Percentiles rank a stretch among this genome's conserved stretches.
Conservation (phyloP, 108 stramenopile genomes). For the Fistulifera solaris region DNA sequence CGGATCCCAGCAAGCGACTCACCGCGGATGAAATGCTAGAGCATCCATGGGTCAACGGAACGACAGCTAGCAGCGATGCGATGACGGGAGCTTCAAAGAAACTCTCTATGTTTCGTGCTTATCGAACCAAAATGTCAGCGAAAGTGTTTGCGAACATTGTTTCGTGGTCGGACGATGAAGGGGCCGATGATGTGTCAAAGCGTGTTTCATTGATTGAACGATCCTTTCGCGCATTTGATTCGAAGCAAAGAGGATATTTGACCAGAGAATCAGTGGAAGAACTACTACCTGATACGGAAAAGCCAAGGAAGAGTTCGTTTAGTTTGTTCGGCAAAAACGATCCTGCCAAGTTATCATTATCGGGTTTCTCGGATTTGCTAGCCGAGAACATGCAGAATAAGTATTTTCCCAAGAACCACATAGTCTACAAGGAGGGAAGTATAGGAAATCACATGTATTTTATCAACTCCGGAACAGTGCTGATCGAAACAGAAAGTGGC, state of each 20-base stretch:
- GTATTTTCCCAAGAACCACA: slow-evolving; percentile 69
- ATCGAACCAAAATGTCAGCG: slow-evolving; percentile 55
- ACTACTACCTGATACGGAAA: slow-evolving; percentile 20
- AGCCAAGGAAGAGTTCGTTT: slow-evolving; percentile 3
- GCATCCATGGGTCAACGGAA: slow-evolving; percentile 85
- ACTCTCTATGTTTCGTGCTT: slow-evolving; percentile 48
- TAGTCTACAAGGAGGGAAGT: slow-evolving; percentile 56
- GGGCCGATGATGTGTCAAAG: slow-evolving; percentile 16
- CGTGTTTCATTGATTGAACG: slow-evolving; percentile 66
- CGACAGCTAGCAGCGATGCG: slow-evolving; percentile 53
- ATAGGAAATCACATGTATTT: slow-evolving; percentile 74
- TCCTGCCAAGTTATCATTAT: slow-evolving; percentile 22
- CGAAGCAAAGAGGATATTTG: slow-evolving; percentile 30
- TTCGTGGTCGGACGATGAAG: slow-evolving; percentile 32
- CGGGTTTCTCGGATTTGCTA: slow-evolving; percentile 63
- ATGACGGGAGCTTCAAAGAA: slow-evolving; percentile 64
- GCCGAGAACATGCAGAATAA: slow-evolving; percentile 71
- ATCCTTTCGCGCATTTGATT: slow-evolving; percentile 57
- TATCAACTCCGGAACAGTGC: slow-evolving; percentile 68
- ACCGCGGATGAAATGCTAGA: slow-evolving; percentile 71
- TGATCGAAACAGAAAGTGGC: slow-evolving; percentile 57
- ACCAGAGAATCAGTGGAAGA: slow-evolving; percentile 23
- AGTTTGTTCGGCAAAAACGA: slow-evolving; percentile 5
- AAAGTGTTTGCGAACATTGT: slow-evolving; percentile 64
- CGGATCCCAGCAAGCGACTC: slow-evolving; percentile 58